These are phyloP conservation scores for Yarrowia deformans DNA, from an alignment of 805 yeast genomes.

Conservation along the genomic window DNA sequence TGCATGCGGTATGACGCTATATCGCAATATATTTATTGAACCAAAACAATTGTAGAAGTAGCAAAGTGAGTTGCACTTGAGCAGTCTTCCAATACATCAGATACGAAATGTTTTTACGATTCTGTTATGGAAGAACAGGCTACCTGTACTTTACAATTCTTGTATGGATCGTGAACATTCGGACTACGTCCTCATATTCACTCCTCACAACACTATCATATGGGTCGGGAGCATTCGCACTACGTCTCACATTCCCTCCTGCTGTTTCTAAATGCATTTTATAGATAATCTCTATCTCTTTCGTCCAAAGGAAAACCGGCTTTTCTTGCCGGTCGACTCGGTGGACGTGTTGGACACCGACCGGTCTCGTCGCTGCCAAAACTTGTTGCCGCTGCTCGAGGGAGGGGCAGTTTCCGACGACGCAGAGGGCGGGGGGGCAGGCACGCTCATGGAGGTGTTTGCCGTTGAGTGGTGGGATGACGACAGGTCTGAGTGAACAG, in stretches of 20 bases:
- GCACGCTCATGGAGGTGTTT: slow-evolving; percentile 30
- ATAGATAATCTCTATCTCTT: slow-evolving; percentile 9
- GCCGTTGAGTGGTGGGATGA: slow-evolving; percentile 33
- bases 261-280: slow-evolving; percentile 35
- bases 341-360: slow-evolving; percentile 35
- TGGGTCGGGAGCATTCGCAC: no score
- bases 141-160: no score
- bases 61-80: no score
- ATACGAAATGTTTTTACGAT: no score
- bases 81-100: no score
- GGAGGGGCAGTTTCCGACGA: slow-evolving; percentile 9
- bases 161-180: no score
- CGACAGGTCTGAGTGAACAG: slow-evolving; percentile 32
- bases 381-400: slow-evolving; percentile 36
- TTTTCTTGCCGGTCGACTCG: slow-evolving; percentile 33
- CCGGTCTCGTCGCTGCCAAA: slow-evolving; percentile 39
- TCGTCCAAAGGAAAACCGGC: slow-evolving; percentile 38
- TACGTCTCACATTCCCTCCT: no score
- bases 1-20: background rate
- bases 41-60: no score
- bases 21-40: background rate
- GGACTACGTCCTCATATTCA: no score
- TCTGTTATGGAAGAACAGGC: no score
- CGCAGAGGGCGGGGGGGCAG: slow-evolving; percentile 13
- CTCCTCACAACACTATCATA: no score